Evolutionary conservation across 192 early-diverging fungal genomes (phyloP), one percentile per base, ranked within the genome.

Genomic region (Podila epigama): DNA sequence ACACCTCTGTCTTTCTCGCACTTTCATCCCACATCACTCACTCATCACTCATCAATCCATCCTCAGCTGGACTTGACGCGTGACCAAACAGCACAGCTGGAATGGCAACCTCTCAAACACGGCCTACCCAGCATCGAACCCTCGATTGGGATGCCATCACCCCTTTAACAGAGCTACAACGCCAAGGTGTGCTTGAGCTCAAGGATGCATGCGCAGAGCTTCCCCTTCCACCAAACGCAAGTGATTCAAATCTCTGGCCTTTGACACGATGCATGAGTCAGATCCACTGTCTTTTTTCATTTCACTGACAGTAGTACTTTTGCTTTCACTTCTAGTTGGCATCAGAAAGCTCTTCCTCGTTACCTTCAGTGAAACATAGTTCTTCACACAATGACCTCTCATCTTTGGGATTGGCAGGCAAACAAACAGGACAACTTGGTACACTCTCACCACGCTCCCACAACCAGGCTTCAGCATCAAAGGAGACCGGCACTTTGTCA

Each of bases 131-230:
- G 20, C 70, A 71, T 60, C 66, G 66, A 36, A 75, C 72, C 56
- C 81, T 79, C 10, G 85, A 88, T 57, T 89, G 88, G 88, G 88
- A 89, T 51, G 75, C 80, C 31, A 84, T 84, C 53, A 80, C 84
- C 3, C 81, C 72, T 16, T 64, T 90, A 7, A 69, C 70, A 40
- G 86, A 87, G 35, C 33, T 77, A 31, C 81, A 89, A 66, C 72
- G 79, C 34, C 79, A 84, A 33, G 80, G 82, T 35, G 87, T 89
- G n/a, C 77, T 82, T 25, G 83, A 84, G 13, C 48, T 90, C 18
- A 82, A 90, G 58, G 86, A 88, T 33, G 81, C 87, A 34, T 90
- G 89, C 54, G 39, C 54, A 37, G 89, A 90, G 35, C 54, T 90
- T 16, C 89, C 89, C 11, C 50, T 90, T 22, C 89, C 89, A 31